A percentile compares a stretch with the other conserved stretches of the same genome.
Evolutionary conservation across 2,329 filamentous ascomycete genomes (phyloP).

Genomic region (Aspergillus terreus): DNA sequence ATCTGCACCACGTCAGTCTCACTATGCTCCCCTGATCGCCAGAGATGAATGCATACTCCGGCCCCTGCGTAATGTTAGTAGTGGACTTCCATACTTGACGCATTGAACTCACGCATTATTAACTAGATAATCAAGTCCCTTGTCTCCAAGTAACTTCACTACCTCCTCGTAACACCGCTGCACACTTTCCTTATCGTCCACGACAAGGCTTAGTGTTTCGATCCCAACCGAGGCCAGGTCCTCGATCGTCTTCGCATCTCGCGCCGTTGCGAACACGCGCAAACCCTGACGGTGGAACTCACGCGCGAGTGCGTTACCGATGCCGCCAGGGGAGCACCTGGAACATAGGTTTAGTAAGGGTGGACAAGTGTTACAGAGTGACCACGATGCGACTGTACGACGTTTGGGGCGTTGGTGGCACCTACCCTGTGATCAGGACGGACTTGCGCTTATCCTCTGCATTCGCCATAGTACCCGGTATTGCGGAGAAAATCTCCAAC

Average conservation of each 20-base stretch:
- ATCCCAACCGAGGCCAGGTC: constrained; percentile 50
- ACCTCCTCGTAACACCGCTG: constrained; percentile 46
- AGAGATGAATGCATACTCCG: constrained; percentile 24
- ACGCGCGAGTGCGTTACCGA: constrained; percentile 56
- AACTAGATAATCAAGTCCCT: constrained; percentile 53
- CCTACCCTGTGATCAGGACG: constrained; percentile 42
- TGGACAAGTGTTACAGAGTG: not conserved
- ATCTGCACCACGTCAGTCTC: constrained; percentile 29
- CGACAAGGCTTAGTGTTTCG: constrained; percentile 53
- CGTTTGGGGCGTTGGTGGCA: not conserved
- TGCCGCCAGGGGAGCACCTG: constrained; percentile 48
- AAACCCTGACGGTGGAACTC: constrained; percentile 54
- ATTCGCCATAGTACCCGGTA: constrained; percentile 18
- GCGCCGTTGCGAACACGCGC: constrained; percentile 57
- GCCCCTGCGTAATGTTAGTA: constrained; percentile 19
- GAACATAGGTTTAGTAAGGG: not conserved
- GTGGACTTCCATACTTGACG: not conserved
- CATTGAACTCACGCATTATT: constrained; percentile 50
- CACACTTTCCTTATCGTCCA: constrained; percentile 50
- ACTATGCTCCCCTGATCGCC: not conserved
- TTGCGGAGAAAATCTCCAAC: not conserved
- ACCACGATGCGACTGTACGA: no score
- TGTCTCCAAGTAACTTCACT: constrained; percentile 43
- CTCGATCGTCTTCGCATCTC: constrained; percentile 47
- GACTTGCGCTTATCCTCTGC: constrained; percentile 32